Percentiles rank a stretch among this genome's conserved stretches.
Evolutionary conservation across 2,329 filamentous ascomycete species (phyloP).

Genomic region (Talaromyces marneffei): DNA sequence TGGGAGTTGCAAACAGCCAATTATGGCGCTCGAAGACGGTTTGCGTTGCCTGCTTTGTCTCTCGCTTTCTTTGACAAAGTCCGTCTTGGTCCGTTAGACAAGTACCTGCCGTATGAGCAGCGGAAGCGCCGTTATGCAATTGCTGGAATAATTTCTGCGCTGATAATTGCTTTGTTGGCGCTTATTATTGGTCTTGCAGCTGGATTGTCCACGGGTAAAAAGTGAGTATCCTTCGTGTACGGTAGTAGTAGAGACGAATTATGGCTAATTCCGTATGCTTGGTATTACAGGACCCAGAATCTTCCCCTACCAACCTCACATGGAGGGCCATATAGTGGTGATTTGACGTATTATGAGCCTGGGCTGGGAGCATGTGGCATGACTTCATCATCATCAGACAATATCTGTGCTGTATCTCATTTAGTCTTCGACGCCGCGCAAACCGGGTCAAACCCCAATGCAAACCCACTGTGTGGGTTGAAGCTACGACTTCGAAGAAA

Average conservation of each 20-base stretch:
- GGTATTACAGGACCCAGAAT: conserved; percentile 28
- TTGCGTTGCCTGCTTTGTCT: background rate
- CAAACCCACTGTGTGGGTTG: conserved; percentile 61
- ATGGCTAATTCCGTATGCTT: background rate
- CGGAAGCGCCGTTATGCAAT: conserved; percentile 14
- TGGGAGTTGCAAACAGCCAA: background rate
- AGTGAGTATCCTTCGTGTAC: conserved; percentile 8
- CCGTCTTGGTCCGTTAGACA: conserved; percentile 11
- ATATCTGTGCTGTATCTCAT: conserved; percentile 62
- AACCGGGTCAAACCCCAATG: conserved; percentile 53
- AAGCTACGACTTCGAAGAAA: conserved; percentile 57
- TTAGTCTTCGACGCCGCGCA: conserved; percentile 58
- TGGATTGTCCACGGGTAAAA: conserved; percentile 23
- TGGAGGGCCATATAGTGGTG: conserved; percentile 52
- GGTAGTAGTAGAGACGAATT: background rate
- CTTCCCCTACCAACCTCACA: conserved; percentile 48
- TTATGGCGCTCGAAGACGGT: background rate
- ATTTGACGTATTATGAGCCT: conserved; percentile 64
- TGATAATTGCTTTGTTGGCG: conserved; percentile 21
- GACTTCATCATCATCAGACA: conserved; percentile 48
- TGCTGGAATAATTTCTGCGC: conserved; percentile 10
- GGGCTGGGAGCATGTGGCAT: conserved; percentile 65
- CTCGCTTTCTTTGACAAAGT: conserved; percentile 6
- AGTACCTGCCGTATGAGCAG: conserved; percentile 13
- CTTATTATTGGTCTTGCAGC: conserved; percentile 31